Percentiles rank a stretch among this genome's conserved stretches.
Conservation (phyloP, 345 rosid genomes). For the Brassica juncea region DNA sequence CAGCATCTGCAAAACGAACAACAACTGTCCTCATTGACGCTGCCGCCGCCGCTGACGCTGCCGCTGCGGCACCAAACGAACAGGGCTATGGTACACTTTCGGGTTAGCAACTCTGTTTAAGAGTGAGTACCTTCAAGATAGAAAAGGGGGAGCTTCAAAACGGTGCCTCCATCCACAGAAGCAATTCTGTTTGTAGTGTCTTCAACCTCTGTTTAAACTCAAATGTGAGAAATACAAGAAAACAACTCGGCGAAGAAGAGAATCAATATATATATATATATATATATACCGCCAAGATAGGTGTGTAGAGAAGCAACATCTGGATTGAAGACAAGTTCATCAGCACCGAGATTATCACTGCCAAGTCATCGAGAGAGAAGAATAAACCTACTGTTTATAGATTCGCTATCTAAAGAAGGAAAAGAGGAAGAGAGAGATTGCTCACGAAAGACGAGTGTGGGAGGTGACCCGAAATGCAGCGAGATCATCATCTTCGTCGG, state of each 20-base stretch:
- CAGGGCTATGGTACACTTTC: neutral
- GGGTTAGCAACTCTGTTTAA: neutral
- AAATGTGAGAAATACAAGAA: neutral
- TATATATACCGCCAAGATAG: conserved; percentile 80
- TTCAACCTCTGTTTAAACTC: conserved; percentile 66
- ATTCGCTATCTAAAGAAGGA: neutral
- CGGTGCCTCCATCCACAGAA: conserved; percentile 81
- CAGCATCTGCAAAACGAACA: too few relatives aligned
- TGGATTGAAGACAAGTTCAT: conserved; percentile 64
- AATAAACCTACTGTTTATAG: neutral
- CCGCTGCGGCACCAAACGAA: too few relatives aligned
- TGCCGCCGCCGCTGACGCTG: too few relatives aligned
- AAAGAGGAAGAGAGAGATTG: neutral
- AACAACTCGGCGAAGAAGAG: neutral
- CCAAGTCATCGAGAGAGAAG: neutral
- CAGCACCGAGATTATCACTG: conserved; percentile 34
- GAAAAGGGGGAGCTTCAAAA: conserved; percentile 67
- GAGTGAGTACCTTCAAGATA: conserved; percentile 76
- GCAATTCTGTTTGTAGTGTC: conserved; percentile 71
- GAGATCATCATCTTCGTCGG: conserved; percentile 52
- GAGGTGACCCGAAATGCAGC: conserved; percentile 44
- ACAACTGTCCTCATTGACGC: too few relatives aligned
- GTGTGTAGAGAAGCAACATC: conserved; percentile 81
- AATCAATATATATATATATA: neutral
- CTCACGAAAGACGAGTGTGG: conserved; percentile 36